Base-by-base conservation (phyloP, 1,139 yeast genomes). In the Kazachstania sp. region DNA sequence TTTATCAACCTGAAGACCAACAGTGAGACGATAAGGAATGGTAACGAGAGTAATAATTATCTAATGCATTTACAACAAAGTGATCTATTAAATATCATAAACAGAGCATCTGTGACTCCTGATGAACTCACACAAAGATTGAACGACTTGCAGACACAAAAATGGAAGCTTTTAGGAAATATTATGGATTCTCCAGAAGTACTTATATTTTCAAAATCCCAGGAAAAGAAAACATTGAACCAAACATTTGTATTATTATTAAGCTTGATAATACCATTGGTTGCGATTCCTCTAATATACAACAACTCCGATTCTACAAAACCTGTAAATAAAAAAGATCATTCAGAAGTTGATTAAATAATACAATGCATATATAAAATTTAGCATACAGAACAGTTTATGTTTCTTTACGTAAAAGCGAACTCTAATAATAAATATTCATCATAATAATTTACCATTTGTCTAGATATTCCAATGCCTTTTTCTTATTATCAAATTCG, bases 161-260 rank as follows among this genome's bases (percentile, higher is more conserved):
- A 58, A n/a, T 61, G 65, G 65, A 44, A 50, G 37, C 43, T 57
- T 12, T 41, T 58, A 2, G 65, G 65, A 3, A 58, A 52, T 40
- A 44, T 55, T 8, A 45, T 45, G 18, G 53, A 46, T 4, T 20
- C 44, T 28, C 40, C 40, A 4, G 45, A 48, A 26, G 32, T 37
- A 2, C 15, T 46, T 9, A 44, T 48, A 3, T 43, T 48, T 20
- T 23, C 39, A 32, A 48, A 42, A 20, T 9, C 12, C 4, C 15
- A 15, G 28, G 28, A 23, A 23, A 23, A 2, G 9, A 23, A 23
- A 23, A 9, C 28, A 23, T 7, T 9, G 8, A 23, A 4, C 28
- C 28, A 7, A 23, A 23, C 3, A 23, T 23, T 7, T 9, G 8
- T 4, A 23, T 4, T 23, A 23, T 23, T 23, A 23, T 9, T 23